Base-by-base conservation (phyloP, 2,329 filamentous ascomycete genomes). In the Aspergillus tanneri region DNA sequence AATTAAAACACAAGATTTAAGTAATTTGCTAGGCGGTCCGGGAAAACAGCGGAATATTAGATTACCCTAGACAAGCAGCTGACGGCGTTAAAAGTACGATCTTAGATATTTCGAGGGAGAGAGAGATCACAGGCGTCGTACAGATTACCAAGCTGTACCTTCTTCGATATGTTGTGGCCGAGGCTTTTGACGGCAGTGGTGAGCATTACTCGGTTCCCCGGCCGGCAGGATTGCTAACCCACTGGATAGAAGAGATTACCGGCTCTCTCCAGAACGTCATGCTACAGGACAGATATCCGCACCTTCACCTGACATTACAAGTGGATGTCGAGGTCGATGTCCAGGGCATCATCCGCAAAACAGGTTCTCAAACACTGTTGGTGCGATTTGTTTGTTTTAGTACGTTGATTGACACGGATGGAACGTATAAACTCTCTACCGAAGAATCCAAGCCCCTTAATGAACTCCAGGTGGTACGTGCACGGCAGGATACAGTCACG, bases 151-250 rank as follows among this genome's bases (percentile, higher is more conserved):
- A 61, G 54, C 64, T 57, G 10, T 72, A 73, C 50, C 49, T 37
- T 21, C 62, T 72, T 16, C 60, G 59, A 56, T 71, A 72, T 50
- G 55, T 53, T 16, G 56, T 38, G 56, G 63, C 63, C 12, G 72
- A 72, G 49, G 65, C 57, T 4, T 69, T 73, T 38, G 71, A 72
- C 49, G 47, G 67, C 36, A 71, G 66, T 47, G 23, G 63, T 72
- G 56, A 63, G 66, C 64, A 65, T 34, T 50, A 63, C 27, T 63
- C 66, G 27, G 14, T 24, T 46, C 34, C 30, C 52, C 50, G 52
- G 51, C 37, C 11, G 34, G 25, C 3, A n/a, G 4, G 5, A n/a
- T 10, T 3, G 28, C 28, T 43, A 43, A 43, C 19, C 2, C 11
- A 42, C 16, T 42, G 37, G 47, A 47, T 39, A 62, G 59, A 46